Percentiles rank a stretch among this genome's conserved stretches.
phyloP scores from a whole-genome alignment of 1,139 yeast species.

The Magnusiomyces clavatus region DNA sequence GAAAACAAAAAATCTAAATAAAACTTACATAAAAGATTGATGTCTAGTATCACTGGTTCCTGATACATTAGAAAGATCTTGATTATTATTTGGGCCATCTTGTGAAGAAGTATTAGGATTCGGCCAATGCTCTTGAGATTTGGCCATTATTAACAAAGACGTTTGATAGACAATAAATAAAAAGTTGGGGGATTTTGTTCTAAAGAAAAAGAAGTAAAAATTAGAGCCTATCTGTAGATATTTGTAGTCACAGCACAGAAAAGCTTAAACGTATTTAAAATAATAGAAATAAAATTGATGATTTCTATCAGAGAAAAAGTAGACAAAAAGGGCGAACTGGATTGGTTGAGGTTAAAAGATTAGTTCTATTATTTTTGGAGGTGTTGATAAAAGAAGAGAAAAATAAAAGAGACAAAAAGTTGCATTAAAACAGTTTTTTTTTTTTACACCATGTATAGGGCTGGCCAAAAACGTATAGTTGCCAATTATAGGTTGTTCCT shows the following conservation, averaged over 20 bases:
- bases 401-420: background rate
- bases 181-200: background rate
- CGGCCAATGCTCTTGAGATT: conserved; percentile 12
- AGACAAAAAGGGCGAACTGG: background rate
- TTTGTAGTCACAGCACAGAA: background rate
- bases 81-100: conserved; percentile 5
- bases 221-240: background rate
- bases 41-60: conserved; percentile 7
- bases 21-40: conserved; percentile 21
- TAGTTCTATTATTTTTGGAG: background rate
- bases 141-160: conserved; percentile 4
- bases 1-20: too few species aligned
- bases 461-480: background rate
- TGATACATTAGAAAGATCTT: background rate
- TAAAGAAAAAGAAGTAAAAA: background rate
- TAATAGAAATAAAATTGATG: background rate
- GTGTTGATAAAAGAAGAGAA: background rate
- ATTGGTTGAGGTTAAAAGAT: background rate
- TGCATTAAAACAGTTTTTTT: background rate
- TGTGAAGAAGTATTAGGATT: conserved; percentile 1
- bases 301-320: background rate
- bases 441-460: background rate
- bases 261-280: background rate
- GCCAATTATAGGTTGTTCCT: too few species aligned
- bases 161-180: background rate